Evolutionary conservation across 2,329 filamentous ascomycete species (phyloP), one percentile per base, ranked within the genome.

Genomic region (Verticillium nubilum): DNA sequence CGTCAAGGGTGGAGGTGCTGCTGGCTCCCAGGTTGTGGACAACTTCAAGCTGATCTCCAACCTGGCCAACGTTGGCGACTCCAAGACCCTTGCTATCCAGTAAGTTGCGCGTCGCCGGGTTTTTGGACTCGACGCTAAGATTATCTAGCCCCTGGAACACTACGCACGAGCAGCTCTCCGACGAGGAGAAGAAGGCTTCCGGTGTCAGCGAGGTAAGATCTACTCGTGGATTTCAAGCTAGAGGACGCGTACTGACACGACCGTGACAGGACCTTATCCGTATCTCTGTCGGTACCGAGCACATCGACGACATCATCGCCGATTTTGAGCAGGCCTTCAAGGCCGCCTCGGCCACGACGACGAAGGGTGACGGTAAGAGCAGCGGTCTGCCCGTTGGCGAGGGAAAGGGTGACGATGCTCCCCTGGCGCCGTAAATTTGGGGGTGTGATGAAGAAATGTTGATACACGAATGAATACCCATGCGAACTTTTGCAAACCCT

Each of bases 271-370:
- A 96, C 70, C 86, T 93, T 42, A 97, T 98, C 74, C 90, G 94
- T 63, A 95, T 98, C 70, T 97, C 93, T 0, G 93, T 97, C 61
- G 94, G 94, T 57, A 96, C 90, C 1, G 94, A 98, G 78, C 92
- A 97, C 74, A 96, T 98, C 72, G 93, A 97, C 78, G 94, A 98
- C 70, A 97, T 98, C 69, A 95, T 97, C 70, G 89, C 87, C 67
- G 94, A 98, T 76, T 97, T 98, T 72, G 89, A 94, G 74, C 93
- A 97, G 80, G 90, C 91, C 0, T 96, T 97, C 76, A 83, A 86
- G 70, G 81, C 84, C 27, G 82, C 84, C 0, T 68, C 74, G 26
- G 81, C 78, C 7, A 74, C 80, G 4, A 76, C 68, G n/a, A 74
- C 70, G 7, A 67, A 70, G 53, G 72, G 67, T 2, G 62, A 65